These are phyloP conservation scores for Castanea sativa DNA, from an alignment of 306 rosid species.

Conservation along the genomic window DNA sequence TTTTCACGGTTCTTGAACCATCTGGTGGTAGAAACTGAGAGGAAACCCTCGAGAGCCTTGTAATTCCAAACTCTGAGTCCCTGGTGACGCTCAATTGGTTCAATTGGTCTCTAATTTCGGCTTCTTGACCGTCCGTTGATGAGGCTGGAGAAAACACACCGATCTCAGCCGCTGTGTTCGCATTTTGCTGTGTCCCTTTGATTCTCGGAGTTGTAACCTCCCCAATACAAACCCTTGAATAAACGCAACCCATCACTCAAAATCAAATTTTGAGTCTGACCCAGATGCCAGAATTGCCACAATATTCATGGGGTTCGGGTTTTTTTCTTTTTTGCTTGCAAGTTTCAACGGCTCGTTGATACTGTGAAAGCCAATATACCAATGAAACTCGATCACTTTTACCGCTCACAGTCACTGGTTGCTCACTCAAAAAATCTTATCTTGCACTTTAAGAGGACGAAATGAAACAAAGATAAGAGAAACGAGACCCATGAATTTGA, in stretches of 20 bases:
- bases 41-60: conserved; percentile 89
- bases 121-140: conserved; percentile 33
- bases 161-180: conserved; percentile 33
- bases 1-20: conserved; percentile 63
- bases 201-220: conserved; percentile 48
- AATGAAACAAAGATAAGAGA: background rate
- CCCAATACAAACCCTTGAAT: conserved; percentile 82
- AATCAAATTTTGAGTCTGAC: conserved; percentile 14
- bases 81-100: conserved; percentile 43
- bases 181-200: conserved; percentile 42
- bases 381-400: background rate
- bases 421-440: no score
- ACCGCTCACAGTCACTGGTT: no score
- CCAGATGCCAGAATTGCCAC: conserved; percentile 36
- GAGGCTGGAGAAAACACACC: conserved; percentile 43
- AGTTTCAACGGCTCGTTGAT: background rate
- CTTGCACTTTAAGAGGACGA: background rate
- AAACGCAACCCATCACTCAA: conserved; percentile 79
- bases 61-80: conserved; percentile 77
- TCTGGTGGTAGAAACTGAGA: conserved; percentile 90
- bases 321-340: background rate
- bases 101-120: conserved; percentile 46
- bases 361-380: no score
- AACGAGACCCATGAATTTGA: background rate
- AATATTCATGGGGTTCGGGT: conserved; percentile 40